phyloP scores from a whole-genome alignment of 805 yeast species.

The Candida schatavii region DNA sequence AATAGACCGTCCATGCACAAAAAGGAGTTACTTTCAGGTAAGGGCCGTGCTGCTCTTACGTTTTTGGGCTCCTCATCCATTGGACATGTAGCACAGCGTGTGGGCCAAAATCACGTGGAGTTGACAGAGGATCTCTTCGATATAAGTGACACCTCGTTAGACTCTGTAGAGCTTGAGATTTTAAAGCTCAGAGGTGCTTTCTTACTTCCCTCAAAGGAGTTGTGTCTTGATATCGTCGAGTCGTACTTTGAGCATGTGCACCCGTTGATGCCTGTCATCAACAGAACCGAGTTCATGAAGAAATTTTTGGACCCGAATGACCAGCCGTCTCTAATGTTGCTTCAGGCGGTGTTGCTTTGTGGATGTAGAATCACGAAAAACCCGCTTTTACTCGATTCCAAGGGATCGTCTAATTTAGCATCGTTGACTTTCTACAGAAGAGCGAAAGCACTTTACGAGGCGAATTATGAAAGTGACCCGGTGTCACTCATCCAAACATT shows the following conservation, averaged over 20 bases:
- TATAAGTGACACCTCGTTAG: constrained; percentile 32
- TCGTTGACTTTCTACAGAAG: constrained; percentile 56
- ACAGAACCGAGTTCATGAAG: constrained; percentile 58
- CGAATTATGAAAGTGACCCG: constrained; percentile 65
- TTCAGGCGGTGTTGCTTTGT: constrained; percentile 65
- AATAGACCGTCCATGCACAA: constrained; percentile 38
- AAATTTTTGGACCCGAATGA: constrained; percentile 52
- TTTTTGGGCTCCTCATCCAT: constrained; percentile 56
- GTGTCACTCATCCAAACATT: constrained; percentile 60
- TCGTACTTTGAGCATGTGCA: constrained; percentile 63
- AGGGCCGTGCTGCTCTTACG: constrained; percentile 33
- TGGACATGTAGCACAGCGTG: constrained; percentile 44
- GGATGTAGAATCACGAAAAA: constrained; percentile 62
- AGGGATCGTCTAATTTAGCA: constrained; percentile 53
- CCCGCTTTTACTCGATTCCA: constrained; percentile 48
- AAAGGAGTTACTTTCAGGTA: constrained; percentile 25
- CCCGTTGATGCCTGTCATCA: constrained; percentile 66
- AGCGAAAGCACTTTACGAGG: constrained; percentile 72
- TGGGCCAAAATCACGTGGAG: constrained; percentile 47
- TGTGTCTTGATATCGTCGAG: constrained; percentile 59
- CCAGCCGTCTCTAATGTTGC: constrained; percentile 61
- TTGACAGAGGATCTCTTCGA: constrained; percentile 42
- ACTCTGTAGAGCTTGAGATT: constrained; percentile 63
- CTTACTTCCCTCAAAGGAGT: constrained; percentile 56
- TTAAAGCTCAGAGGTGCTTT: constrained; percentile 69